Percentiles rank a stretch among this genome's conserved stretches.
phyloP scores from a whole-genome alignment of 1,139 yeast genomes.

The Debaryomyces udenii region DNA sequence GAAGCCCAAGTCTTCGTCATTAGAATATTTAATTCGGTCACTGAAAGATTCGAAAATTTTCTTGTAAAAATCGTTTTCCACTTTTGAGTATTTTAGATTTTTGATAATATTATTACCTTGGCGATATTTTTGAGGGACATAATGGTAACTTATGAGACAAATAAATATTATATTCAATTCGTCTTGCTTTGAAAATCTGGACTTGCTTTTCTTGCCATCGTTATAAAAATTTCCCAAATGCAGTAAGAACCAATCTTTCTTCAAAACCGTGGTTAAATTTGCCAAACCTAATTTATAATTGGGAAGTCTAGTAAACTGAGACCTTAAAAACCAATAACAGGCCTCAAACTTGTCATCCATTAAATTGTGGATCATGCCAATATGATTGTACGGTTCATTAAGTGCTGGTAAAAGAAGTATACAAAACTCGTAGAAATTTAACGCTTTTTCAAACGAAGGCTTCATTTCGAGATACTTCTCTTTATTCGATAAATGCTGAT shows the following conservation, averaged over 20 bases:
- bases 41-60: conserved; percentile 14
- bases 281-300: conserved; percentile 46
- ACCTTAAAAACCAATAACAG: conserved; percentile 55
- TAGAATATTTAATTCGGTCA: conserved; percentile 12
- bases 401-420: conserved; percentile 61
- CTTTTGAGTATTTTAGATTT: conserved; percentile 26
- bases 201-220: conserved; percentile 11
- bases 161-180: conserved; percentile 28
- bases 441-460: conserved; percentile 35
- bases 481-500: conserved; percentile 28
- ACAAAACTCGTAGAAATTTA: conserved; percentile 54
- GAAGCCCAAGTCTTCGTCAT: conserved; percentile 16
- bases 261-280: conserved; percentile 38
- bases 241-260: conserved; percentile 35
- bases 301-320: conserved; percentile 55
- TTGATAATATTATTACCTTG: conserved; percentile 29
- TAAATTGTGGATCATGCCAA: conserved; percentile 57
- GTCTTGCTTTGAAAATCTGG: conserved; percentile 15
- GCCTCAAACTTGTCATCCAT: conserved; percentile 39
- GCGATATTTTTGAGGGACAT: conserved; percentile 30
- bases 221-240: conserved; percentile 22
- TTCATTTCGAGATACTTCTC: conserved; percentile 25
- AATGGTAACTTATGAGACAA: conserved; percentile 34
- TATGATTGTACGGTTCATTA: conserved; percentile 68
- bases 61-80: conserved; percentile 31